These are phyloP conservation scores for Metschnikowia matae DNA, from an alignment of 805 yeast genomes.

Conservation along the genomic window DNA sequence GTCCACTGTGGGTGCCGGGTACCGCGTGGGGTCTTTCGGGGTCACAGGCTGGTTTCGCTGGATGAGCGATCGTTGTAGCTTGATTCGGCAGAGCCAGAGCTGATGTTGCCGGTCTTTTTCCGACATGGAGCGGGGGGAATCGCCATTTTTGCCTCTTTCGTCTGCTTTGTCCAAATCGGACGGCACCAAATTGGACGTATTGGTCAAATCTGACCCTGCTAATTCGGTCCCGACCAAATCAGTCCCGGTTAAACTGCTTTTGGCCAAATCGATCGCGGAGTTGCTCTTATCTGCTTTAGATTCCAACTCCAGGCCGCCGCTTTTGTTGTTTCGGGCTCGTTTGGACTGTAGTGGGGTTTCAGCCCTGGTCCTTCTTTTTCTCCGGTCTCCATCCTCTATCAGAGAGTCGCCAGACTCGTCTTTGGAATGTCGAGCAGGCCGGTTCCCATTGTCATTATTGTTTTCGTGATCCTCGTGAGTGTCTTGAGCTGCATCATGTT, in stretches of 20 bases:
- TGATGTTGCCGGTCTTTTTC: constrained; percentile 43
- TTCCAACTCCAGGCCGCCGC: background rate
- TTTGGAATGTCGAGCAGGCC: background rate
- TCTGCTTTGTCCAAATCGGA: too few species aligned
- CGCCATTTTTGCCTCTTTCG: background rate
- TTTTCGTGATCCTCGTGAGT: constrained; percentile 3
- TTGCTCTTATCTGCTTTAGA: too few species aligned
- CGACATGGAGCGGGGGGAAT: constrained; percentile 15
- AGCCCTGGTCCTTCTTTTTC: background rate
- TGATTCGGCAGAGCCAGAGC: constrained; percentile 45
- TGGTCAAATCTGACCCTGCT: too few species aligned
- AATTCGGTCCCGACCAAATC: background rate
- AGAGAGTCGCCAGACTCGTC: background rate
- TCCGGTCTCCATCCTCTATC: background rate
- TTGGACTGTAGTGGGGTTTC: constrained; percentile 1
- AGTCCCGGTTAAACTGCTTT: background rate
- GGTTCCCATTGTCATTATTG: background rate
- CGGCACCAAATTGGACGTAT: too few species aligned
- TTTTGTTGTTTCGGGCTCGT: constrained; percentile 4
- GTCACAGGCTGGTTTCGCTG: constrained; percentile 42
- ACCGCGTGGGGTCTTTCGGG: constrained; percentile 31
- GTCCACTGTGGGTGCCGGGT: constrained; percentile 40
- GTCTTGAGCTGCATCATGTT: constrained; percentile 11
- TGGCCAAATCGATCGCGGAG: too few species aligned
- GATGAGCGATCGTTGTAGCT: constrained; percentile 45